Base-by-base conservation (phyloP, 2,329 filamentous ascomycete species). In the Ploettnerulaceae sp. region DNA sequence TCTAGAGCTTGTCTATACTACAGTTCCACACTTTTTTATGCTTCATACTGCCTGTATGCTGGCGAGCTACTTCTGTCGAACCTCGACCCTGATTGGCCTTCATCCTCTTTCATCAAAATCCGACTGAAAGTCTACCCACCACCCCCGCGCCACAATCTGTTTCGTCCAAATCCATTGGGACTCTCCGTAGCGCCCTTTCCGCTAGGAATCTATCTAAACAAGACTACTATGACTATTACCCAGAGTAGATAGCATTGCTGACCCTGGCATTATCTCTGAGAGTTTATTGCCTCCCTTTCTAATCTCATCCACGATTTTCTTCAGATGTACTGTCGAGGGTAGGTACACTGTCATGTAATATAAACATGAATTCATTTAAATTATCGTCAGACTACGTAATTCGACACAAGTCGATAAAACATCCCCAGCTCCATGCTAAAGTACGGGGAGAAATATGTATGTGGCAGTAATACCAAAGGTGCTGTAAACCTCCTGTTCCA, bases 341-440 rank as follows among this genome's bases (percentile, higher is more conserved):
- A n/a, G n/a, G n/a, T n/a, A n/a, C n/a, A n/a, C n/a, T n/a, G n/a
- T n/a, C n/a, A n/a, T n/a, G n/a, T n/a, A n/a, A n/a, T n/a, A n/a
- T n/a, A n/a, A n/a, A n/a, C n/a, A n/a, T n/a, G n/a, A n/a, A n/a
- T 36, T 44, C 15, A 18, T 24, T 45, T 25, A 31, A 29, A 31
- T 43, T 43, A 43, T 22, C n/a, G 18, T 22, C 20, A 45, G 9
- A 11, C 7, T 18, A 24, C 25, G 15, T 14, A 17, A 25, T 25
- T 3, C 21, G 20, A 29, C 2, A 24, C 7, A 18, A 37, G 31
- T 20, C 28, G 17, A 45, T 21, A 14, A 31, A 32, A 31, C 15
- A 21, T n/a, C 18, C 33, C 43, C 43, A 45, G 40, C 40, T 34
- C 31, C 40, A 20, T 28, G 40, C 40, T 35, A 26, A n/a, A 43